phyloP scores from a whole-genome alignment of 2,329 filamentous ascomycete species.

The Penicillium brevicompactum region DNA sequence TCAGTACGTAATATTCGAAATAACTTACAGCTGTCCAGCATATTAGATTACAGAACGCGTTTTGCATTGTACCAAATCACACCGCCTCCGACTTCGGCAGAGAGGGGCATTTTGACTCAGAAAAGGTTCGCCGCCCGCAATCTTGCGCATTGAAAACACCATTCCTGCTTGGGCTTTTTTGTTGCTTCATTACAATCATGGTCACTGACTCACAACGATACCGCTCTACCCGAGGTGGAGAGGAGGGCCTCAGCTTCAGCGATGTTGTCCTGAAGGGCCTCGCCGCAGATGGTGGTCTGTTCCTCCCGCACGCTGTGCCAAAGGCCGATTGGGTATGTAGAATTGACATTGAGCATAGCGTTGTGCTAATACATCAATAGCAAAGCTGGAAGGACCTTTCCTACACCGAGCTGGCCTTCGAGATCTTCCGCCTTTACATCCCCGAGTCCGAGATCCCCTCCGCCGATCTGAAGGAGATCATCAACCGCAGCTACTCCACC shows the following conservation, averaged over 20 bases:
- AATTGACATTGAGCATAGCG: not conserved
- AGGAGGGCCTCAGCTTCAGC: not conserved
- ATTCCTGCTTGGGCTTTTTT: not conserved
- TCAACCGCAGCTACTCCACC: constrained; percentile 82
- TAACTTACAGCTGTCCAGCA: not conserved
- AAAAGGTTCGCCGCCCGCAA: not conserved
- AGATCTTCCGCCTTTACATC: constrained; percentile 87
- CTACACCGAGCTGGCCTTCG: constrained; percentile 59
- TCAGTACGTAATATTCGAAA: not conserved
- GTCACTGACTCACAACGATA: not conserved
- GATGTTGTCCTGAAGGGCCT: constrained; percentile 88
- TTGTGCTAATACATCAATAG: not conserved
- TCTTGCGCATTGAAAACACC: not conserved
- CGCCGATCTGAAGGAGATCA: constrained; percentile 78
- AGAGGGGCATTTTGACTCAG: not conserved
- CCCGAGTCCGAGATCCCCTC: constrained; percentile 78
- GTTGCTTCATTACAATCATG: not conserved
- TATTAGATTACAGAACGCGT: not conserved
- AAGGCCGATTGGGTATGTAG: constrained; percentile 1
- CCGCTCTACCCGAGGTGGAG: not conserved
- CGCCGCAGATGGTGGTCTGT: constrained; percentile 82
- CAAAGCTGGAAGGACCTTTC: constrained; percentile 11
- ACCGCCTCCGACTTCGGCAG: not conserved
- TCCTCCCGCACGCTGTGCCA: constrained; percentile 68
- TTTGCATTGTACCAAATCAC: not conserved